Percentiles rank a stretch among this genome's conserved stretches.
phyloP scores from a whole-genome alignment of 768 basidiomycete species.

The Suillus placidus region DNA sequence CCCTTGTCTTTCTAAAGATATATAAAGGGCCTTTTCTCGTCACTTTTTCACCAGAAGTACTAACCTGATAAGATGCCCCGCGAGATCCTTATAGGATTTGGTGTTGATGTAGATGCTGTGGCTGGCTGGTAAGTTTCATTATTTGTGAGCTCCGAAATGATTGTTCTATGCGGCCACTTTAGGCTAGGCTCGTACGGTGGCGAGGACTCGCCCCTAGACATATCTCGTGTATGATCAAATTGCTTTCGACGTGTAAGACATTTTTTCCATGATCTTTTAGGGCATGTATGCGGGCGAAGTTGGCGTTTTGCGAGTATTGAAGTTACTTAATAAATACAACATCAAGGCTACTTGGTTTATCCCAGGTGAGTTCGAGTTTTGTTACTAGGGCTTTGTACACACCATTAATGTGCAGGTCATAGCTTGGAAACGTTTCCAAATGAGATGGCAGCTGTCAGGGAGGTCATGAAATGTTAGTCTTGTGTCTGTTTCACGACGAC shows the following conservation, averaged over 20 bases:
- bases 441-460: conserved; percentile 64
- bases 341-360: conserved; percentile 74
- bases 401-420: conserved; percentile 44
- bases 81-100: conserved; percentile 57
- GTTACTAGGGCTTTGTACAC: neutral
- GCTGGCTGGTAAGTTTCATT: conserved; percentile 55
- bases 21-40: neutral
- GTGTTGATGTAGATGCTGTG: conserved; percentile 74
- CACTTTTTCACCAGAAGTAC: neutral
- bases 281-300: conserved; percentile 77
- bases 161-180: neutral
- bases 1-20: neutral
- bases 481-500: conserved; percentile 1
- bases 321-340: conserved; percentile 66
- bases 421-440: conserved; percentile 71
- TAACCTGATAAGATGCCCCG: conserved; percentile 43
- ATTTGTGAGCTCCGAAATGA: conserved; percentile 3
- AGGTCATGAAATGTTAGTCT: conserved; percentile 62
- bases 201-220: conserved; percentile 65
- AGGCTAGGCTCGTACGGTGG: conserved; percentile 74
- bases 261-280: conserved; percentile 19
- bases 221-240: conserved; percentile 49
- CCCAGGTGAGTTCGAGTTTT: conserved; percentile 45
- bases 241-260: neutral
- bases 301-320: conserved; percentile 63